Conservation (phyloP, 2,329 filamentous ascomycete genomes). For the Fusarium staphyleae region DNA sequence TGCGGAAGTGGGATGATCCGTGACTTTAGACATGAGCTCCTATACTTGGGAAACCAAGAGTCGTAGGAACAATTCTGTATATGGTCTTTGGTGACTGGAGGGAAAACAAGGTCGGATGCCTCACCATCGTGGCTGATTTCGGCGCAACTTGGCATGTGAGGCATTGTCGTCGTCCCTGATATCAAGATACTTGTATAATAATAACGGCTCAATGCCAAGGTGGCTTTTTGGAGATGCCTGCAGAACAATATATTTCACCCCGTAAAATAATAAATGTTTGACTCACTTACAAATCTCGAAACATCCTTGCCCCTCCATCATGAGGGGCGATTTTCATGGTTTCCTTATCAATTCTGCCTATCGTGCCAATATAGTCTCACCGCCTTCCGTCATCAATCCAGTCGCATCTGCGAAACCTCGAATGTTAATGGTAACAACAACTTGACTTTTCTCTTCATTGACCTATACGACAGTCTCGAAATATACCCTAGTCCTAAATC, state of each 20-base stretch:
- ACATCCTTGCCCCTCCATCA: constrained; percentile 31
- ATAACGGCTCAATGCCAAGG: background rate
- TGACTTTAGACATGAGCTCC: constrained; percentile 82
- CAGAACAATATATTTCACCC: too few relatives aligned
- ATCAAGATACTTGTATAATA: background rate
- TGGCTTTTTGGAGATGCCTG: too few relatives aligned
- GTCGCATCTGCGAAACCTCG: too few relatives aligned
- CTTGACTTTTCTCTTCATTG: background rate
- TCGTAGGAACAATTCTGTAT: constrained; percentile 96
- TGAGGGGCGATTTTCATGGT: constrained; percentile 24
- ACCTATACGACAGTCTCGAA: too few relatives aligned
- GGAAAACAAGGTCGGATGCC: constrained; percentile 67
- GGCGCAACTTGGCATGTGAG: constrained; percentile 43
- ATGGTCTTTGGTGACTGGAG: constrained; percentile 82
- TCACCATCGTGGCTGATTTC: constrained; percentile 16
- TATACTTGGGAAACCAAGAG: constrained; percentile 87
- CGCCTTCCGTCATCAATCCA: too few relatives aligned
- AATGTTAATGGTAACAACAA: too few relatives aligned
- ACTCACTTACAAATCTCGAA: constrained; percentile 37
- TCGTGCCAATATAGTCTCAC: background rate
- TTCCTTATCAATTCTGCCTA: constrained; percentile 28
- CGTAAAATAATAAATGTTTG: constrained; percentile 3
- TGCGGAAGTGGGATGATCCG: constrained; percentile 79
- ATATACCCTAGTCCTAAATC: constrained; percentile 6
- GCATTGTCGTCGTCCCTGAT: constrained; percentile 39